Base-by-base conservation (phyloP, 1,284 basidiomycete genomes). In the Puccinia novopanici region DNA sequence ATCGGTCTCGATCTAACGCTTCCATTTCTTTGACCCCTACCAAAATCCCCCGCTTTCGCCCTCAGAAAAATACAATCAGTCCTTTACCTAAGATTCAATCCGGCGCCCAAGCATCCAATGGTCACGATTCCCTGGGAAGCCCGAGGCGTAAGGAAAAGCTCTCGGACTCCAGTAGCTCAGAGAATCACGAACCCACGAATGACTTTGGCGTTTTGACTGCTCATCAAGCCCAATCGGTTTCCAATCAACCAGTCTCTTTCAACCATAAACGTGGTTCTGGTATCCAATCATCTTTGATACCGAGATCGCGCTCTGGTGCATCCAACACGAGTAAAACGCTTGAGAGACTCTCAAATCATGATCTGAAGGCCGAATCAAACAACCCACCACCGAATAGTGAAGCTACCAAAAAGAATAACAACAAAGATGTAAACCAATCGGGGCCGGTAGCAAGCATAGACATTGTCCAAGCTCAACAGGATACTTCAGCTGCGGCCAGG, bases 11-110 rank as follows among this genome's bases (percentile, higher is more conserved):
- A 61, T 34, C 72, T 74, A 61, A 57, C 48, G n/a, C 57, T 42
- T 61, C 72, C n/a, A 77, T 80, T 42, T 82, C 83, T 34, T 84
- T 84, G 4, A 88, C 88, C 0, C 94, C 95, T 0, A 98, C 95
- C 30, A 95, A 95, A 87, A 98, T 97, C 83, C 95, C 95, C 72
- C 91, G 94, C 81, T 91, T 73, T 40, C 67, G 68, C 6, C 40
- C 67, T 61, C 54, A 63, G 67, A 73, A 55, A 30, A 71, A 61
- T 24, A 4, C 76, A 3, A 19, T 34, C 6, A 79, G 76, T 61
- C 76, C 76, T 34, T 27, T 34, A 48, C 48, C 50, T 12, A 68
- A 76, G 48, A 65, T 61, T 17, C 75, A 22, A 67, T 34, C 45
- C 13, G 48, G 24, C 40, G 75, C 45, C 27, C 27, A 10, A 50